phyloP scores from a whole-genome alignment of 2,329 filamentous ascomycete genomes.

The Ophiostoma tasmaniense region DNA sequence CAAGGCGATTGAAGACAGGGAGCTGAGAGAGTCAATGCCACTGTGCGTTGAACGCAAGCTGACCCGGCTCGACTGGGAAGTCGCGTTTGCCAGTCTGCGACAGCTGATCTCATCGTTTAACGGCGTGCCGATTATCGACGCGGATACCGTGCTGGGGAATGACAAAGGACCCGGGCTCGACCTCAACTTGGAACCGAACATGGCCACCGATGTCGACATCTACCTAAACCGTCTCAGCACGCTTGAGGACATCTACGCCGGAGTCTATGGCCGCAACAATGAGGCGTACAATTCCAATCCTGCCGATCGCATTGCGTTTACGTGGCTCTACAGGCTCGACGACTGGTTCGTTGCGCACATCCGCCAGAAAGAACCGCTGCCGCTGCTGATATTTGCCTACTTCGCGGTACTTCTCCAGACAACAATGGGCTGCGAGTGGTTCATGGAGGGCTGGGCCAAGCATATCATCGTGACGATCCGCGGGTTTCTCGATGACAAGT shows the following conservation, averaged over 20 bases:
- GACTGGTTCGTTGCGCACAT: not conserved
- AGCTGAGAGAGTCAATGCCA: not conserved
- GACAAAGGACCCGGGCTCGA: not conserved
- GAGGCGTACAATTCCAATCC: not conserved
- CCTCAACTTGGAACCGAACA: not conserved
- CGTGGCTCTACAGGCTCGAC: not conserved
- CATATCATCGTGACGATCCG: not conserved
- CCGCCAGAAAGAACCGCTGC: not conserved
- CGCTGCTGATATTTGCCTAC: not conserved
- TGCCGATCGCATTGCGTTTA: not conserved
- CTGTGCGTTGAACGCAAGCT: not conserved
- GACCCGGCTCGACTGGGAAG: not conserved
- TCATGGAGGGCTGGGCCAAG: not conserved
- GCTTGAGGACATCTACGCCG: not conserved
- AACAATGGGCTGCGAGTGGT: not conserved
- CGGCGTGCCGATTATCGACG: not conserved
- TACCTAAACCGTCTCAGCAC: not conserved
- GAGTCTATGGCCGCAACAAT: not conserved
- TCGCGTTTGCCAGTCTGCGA: not conserved
- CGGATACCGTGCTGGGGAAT: not conserved
- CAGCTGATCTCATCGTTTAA: not conserved
- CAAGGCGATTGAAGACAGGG: not conserved
- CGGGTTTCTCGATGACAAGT: not conserved
- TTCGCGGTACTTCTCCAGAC: not conserved
- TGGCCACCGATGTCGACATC: not conserved